Evolutionary conservation across 495 filamentous ascomycete genomes (phyloP).

Genomic region (Penicillium diatomitis): DNA sequence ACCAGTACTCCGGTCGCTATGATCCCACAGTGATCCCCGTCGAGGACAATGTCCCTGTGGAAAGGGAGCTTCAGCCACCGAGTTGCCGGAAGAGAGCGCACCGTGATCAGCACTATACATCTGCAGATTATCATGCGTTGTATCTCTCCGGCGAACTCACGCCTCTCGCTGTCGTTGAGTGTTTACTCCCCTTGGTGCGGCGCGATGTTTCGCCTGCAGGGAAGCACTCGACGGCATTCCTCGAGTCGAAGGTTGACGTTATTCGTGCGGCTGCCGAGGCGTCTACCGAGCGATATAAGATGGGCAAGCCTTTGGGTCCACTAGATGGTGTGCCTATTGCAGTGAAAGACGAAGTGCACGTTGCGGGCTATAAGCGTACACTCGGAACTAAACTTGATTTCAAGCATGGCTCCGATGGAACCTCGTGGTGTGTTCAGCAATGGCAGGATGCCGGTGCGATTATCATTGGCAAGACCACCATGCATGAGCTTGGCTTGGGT

Average conservation of each 20-base stretch:
- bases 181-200: slow-evolving; percentile 59
- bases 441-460: slow-evolving; percentile 72
- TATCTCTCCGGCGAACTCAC: slow-evolving; percentile 62
- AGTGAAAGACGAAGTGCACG: slow-evolving; percentile 73
- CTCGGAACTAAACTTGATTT: slow-evolving; percentile 53
- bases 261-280: slow-evolving; percentile 59
- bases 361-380: slow-evolving; percentile 63
- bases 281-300: slow-evolving; percentile 60
- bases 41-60: slow-evolving; percentile 9
- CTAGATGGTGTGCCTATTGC: slow-evolving; percentile 83
- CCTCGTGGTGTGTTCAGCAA: slow-evolving; percentile 67
- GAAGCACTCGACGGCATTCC: slow-evolving; percentile 62
- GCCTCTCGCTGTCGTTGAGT: slow-evolving; percentile 59
- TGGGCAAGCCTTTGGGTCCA: slow-evolving; percentile 51
- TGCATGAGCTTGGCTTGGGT: slow-evolving; percentile 85
- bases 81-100: slow-evolving; percentile 20
- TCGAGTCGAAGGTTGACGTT: slow-evolving; percentile 47
- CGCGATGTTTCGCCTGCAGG: slow-evolving; percentile 42
- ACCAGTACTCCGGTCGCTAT: slow-evolving; percentile 53
- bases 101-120: slow-evolving; percentile 50
- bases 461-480: slow-evolving; percentile 75
- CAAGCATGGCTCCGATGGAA: slow-evolving; percentile 37
- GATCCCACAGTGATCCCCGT: slow-evolving; percentile 82
- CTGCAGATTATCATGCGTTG: slow-evolving; percentile 65
- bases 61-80: too few relatives aligned